phyloP scores from a whole-genome alignment of 345 rosid genomes.

The Lepidium sativum region DNA sequence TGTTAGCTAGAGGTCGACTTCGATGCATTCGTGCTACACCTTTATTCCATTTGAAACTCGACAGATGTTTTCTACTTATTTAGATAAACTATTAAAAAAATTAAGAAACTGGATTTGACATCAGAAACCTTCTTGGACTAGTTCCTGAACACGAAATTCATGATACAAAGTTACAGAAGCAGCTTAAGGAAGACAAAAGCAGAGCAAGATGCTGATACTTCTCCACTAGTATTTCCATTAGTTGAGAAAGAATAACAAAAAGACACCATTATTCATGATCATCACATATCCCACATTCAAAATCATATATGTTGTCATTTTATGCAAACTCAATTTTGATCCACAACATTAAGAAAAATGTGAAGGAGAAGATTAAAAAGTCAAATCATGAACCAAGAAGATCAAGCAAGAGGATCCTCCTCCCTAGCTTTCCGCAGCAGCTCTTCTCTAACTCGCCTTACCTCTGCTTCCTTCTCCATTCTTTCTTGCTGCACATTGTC shows the following conservation, averaged over 20 bases:
- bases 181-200: not conserved
- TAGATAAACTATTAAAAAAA: not conserved
- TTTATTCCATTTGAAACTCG: not conserved
- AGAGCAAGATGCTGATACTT: constrained; percentile 1
- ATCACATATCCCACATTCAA: constrained; percentile 14
- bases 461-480: constrained; percentile 52
- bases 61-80: not conserved
- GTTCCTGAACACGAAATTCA: not conserved
- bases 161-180: not conserved
- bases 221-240: not conserved
- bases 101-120: not conserved
- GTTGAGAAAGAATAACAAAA: constrained; percentile 6
- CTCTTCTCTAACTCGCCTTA: constrained; percentile 51
- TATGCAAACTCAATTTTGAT: constrained; percentile 6
- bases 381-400: not conserved
- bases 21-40: constrained; percentile 58
- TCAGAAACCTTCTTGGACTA: not conserved
- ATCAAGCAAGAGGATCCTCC: constrained; percentile 40
- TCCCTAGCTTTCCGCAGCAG: constrained; percentile 38
- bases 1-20: constrained; percentile 94
- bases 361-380: constrained; percentile 4
- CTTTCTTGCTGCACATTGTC: constrained; percentile 38
- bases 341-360: not conserved
- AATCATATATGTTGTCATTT: constrained; percentile 8
- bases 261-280: constrained; percentile 14